Base-by-base conservation (phyloP, 352 stramenopile genomes). In the Pythium aristosporum region DNA sequence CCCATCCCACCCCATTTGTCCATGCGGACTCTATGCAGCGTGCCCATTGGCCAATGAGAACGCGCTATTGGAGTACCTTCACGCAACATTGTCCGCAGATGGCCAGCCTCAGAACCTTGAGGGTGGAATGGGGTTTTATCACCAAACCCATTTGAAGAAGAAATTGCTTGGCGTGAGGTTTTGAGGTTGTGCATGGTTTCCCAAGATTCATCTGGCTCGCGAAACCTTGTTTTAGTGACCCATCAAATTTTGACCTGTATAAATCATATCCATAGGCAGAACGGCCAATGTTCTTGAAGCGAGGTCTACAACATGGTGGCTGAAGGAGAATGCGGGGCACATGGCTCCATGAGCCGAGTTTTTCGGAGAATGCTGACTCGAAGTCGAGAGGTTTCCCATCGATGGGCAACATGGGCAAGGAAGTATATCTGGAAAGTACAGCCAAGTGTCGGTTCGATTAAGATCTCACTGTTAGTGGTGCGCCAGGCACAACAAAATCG, bases 71-170 rank as follows among this genome's bases (percentile, higher is more conserved):
- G 12, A 3, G 30, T 55, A 66, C 59, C 49, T 66, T 49, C 59
- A 55, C 15, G 59, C 20, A 59, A 66, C 59, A 46, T 60, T 32
- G 43, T 18, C n/a, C 15, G 34, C 20, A 46, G 10, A 46, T 49
- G 21, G 51, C 47, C n/a, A 15, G 10, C 49, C 28, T 65, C 51
- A 60, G 59, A 66, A 66, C 59, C 59, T 60, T 48, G 28, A 48
- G 49, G 59, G 51, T 53, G 51, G 43, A 60, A 55, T 46, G 39
- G 49, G 59, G 59, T 66, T 66, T 66, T 49, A 55, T 18, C 10
- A 1, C 5, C 42, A 52, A 52, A 61, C 54, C 54, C 43, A 30
- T 41, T 50, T 30, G 44, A 18, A 21, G 44, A 50, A 21, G 18
- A 30, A 15, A 11, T 6, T 50, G 9, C 44, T 20, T 12, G 4